phyloP scores from a whole-genome alignment of 306 rosid species.

The Senna tora region DNA sequence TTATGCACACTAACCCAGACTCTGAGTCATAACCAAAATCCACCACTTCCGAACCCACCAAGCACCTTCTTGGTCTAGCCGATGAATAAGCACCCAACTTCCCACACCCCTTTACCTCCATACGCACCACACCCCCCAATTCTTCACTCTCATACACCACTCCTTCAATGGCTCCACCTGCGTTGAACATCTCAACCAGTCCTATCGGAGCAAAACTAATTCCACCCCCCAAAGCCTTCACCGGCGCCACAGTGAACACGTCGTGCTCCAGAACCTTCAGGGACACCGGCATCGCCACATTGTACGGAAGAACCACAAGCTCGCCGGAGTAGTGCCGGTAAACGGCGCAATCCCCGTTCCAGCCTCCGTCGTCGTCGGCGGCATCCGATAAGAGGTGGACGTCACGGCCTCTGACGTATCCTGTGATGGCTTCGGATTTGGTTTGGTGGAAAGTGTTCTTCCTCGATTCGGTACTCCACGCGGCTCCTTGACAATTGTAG shows the following conservation, averaged over 20 bases:
- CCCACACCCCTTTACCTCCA: constrained; percentile 85
- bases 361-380: constrained; percentile 36
- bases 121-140: constrained; percentile 46
- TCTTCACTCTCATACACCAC: constrained; percentile 52
- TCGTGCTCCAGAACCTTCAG: constrained; percentile 77
- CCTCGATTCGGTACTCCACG: constrained; percentile 70
- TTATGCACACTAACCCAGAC: constrained; percentile 60
- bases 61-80: constrained; percentile 61
- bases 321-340: constrained; percentile 51
- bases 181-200: constrained; percentile 78
- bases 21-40: constrained; percentile 54
- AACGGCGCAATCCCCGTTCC: constrained; percentile 79
- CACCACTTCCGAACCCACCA: constrained; percentile 44
- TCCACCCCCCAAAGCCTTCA: constrained; percentile 57
- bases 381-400: constrained; percentile 68
- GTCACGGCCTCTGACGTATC: constrained; percentile 66
- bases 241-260: constrained; percentile 71
- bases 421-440: constrained; percentile 53
- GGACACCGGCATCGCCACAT: constrained; percentile 69
- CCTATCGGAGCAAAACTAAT: constrained; percentile 73
- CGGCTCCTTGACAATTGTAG: constrained; percentile 96
- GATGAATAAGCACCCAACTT: constrained; percentile 76
- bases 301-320: constrained; percentile 62
- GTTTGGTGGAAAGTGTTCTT: constrained; percentile 71
- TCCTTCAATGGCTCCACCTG: constrained; percentile 80